Conservation (phyloP, 2,329 filamentous ascomycete species). For the Pyricularia sp. region DNA sequence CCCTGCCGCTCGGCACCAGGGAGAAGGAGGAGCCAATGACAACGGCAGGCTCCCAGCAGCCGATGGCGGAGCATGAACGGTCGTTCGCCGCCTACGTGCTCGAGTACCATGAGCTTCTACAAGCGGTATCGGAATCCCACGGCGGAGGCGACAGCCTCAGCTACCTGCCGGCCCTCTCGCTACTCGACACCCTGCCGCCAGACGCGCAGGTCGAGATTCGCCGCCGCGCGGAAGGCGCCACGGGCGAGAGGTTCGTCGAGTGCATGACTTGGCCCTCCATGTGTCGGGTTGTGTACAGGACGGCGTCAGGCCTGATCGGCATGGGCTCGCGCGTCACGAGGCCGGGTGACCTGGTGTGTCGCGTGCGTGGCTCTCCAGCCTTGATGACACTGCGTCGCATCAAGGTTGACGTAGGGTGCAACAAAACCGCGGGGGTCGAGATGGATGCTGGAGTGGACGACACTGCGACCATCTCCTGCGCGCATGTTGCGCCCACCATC, state of each 20-base stretch:
- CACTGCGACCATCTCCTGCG: constrained; percentile 4
- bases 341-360: constrained; percentile 11
- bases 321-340: constrained; percentile 11
- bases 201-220: constrained; percentile 9
- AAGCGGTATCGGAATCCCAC: neutral
- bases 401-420: neutral
- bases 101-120: constrained; percentile 9
- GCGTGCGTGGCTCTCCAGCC: constrained; percentile 7
- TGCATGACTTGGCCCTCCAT: constrained; percentile 12
- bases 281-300: constrained; percentile 11
- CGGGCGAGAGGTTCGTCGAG: constrained; percentile 9
- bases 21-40: constrained; percentile 6
- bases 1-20: constrained; percentile 9
- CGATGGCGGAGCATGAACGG: constrained; percentile 6
- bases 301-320: constrained; percentile 9
- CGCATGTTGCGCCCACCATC: constrained; percentile 9
- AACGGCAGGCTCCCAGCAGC: constrained; percentile 5
- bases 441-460: neutral
- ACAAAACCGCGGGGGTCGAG: neutral
- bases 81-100: constrained; percentile 11
- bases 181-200: constrained; percentile 8
- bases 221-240: constrained; percentile 8
- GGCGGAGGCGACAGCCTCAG: neutral
- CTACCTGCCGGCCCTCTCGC: constrained; percentile 6
- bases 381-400: constrained; percentile 11